Evolutionary conservation across 208 protist genomes (phyloP).

Genomic region (Trichomonas vaginalis): DNA sequence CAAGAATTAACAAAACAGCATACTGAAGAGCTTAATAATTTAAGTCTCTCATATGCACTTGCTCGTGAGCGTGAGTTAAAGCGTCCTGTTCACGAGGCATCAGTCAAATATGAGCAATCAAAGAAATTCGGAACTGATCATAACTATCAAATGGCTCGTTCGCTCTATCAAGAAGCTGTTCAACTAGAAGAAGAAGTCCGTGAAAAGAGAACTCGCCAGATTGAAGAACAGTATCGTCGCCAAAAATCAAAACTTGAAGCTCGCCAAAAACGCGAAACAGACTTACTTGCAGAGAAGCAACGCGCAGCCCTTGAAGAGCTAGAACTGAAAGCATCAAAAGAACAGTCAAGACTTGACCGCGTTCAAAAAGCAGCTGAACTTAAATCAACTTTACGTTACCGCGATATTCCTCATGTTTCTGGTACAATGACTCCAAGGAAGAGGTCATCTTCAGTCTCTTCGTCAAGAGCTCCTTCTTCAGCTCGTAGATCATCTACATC

Average conservation of each 20-base stretch:
- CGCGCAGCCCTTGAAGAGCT: not conserved
- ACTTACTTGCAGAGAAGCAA: not conserved
- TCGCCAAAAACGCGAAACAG: not conserved
- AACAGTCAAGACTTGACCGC: not conserved
- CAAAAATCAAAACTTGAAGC: not conserved
- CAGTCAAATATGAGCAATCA: not conserved
- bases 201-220: not conserved
- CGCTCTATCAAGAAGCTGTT: not conserved
- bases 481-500: not conserved
- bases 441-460: not conserved
- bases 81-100: not conserved
- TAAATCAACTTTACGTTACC: not conserved
- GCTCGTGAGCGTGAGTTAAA: not conserved
- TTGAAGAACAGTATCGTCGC: not conserved
- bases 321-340: not conserved
- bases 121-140: not conserved
- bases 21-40: not conserved
- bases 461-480: not conserved
- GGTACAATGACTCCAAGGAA: not conserved
- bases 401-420: not conserved
- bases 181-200: not conserved
- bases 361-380: not conserved
- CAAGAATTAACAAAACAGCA: not conserved
- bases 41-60: not conserved
- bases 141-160: not conserved